Percentiles rank a stretch among this genome's conserved stretches.
phyloP scores from a whole-genome alignment of 2,329 filamentous ascomycete species.

The Rosellinia necatrix region DNA sequence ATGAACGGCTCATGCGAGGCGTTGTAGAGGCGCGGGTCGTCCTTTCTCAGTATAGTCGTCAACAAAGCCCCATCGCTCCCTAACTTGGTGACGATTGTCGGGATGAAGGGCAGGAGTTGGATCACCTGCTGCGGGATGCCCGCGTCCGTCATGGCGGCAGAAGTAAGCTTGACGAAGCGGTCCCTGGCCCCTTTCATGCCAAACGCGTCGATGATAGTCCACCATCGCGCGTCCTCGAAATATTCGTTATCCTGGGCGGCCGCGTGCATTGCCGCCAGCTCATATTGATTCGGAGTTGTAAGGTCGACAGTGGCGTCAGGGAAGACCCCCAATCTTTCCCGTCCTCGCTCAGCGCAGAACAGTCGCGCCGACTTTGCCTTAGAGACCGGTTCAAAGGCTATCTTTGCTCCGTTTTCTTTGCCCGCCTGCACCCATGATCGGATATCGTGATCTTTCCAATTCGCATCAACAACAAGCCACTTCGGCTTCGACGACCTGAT shows the following conservation, averaged over 20 bases:
- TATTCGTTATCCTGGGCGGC: slow-evolving; percentile 69
- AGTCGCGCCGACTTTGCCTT: slow-evolving; percentile 74
- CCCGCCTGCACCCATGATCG: slow-evolving; percentile 69
- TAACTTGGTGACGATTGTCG: slow-evolving; percentile 82
- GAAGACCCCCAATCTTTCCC: slow-evolving; percentile 55
- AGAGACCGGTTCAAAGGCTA: slow-evolving; percentile 90
- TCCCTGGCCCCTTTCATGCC: slow-evolving; percentile 76
- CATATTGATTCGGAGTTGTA: slow-evolving; percentile 80
- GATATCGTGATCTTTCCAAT: slow-evolving; percentile 74
- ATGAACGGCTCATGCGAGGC: slow-evolving; percentile 71
- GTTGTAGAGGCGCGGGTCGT: slow-evolving; percentile 69
- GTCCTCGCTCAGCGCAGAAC: slow-evolving; percentile 54
- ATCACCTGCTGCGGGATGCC: slow-evolving; percentile 84
- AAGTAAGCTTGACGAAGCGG: slow-evolving; percentile 71
- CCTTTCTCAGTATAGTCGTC: slow-evolving; percentile 69
- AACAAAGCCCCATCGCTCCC: slow-evolving; percentile 77
- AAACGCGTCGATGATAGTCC: slow-evolving; percentile 76
- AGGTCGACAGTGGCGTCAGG: slow-evolving; percentile 71
- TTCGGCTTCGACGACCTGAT: slow-evolving; percentile 63
- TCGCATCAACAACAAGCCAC: slow-evolving; percentile 85
- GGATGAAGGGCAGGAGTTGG: slow-evolving; percentile 86
- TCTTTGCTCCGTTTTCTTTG: slow-evolving; percentile 57
- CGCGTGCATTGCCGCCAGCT: slow-evolving; percentile 78
- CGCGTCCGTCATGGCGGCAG: slow-evolving; percentile 69
- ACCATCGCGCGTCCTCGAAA: slow-evolving; percentile 76